These are phyloP conservation scores for Endothia cerciana DNA, from an alignment of 2,329 filamentous ascomycete genomes.

Conservation along the genomic window DNA sequence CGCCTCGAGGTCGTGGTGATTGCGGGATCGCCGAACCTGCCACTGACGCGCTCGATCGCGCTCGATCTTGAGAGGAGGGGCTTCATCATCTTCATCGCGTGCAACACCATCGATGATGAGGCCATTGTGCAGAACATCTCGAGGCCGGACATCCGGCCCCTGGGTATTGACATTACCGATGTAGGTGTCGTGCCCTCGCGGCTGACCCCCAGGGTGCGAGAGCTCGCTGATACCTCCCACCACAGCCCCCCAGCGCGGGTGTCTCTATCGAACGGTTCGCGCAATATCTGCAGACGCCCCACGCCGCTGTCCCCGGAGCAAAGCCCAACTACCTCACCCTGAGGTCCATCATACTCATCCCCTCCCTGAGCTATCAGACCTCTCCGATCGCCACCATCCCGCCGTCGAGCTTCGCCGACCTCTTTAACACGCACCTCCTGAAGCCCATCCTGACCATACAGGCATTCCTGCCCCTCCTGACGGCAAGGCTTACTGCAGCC, in stretches of 20 bases:
- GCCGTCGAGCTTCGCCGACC: constrained; percentile 82
- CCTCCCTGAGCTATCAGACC: constrained; percentile 77
- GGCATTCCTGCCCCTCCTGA: constrained; percentile 82
- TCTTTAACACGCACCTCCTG: constrained; percentile 89
- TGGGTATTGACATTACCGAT: constrained; percentile 83
- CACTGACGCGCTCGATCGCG: constrained; percentile 80
- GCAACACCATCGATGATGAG: constrained; percentile 84
- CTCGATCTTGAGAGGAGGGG: constrained; percentile 88
- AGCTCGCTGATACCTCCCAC: constrained; percentile 19
- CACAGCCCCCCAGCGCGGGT: constrained; percentile 68
- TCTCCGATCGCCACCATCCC: constrained; percentile 85
- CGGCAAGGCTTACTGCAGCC: constrained; percentile 58
- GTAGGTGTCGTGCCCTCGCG: constrained; percentile 51
- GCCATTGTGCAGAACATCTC: constrained; percentile 74
- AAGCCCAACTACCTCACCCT: constrained; percentile 77
- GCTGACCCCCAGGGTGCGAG: no score
- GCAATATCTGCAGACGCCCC: constrained; percentile 71
- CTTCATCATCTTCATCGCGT: constrained; percentile 91
- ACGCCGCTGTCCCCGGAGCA: constrained; percentile 75
- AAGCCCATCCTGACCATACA: constrained; percentile 88
- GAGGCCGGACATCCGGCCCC: constrained; percentile 78
- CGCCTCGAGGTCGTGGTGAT: constrained; percentile 86
- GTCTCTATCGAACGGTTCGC: constrained; percentile 74
- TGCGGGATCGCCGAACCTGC: constrained; percentile 83
- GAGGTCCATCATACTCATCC: constrained; percentile 81